These are phyloP conservation scores for Pleurotus ostreatus DNA, from an alignment of 768 basidiomycete genomes.

Conservation along the genomic window DNA sequence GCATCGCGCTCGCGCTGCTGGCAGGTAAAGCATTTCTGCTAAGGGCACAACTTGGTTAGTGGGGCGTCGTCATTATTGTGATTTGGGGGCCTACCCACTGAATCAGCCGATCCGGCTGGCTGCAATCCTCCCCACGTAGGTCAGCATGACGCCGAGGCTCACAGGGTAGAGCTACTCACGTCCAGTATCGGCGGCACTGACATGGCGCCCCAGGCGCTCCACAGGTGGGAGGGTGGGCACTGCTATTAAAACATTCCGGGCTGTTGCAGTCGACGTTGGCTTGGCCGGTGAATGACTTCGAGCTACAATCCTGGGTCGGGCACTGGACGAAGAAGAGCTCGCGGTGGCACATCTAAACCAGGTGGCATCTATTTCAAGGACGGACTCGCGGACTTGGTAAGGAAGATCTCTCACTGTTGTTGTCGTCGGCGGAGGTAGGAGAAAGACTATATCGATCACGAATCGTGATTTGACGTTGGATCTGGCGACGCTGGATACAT, in stretches of 20 bases:
- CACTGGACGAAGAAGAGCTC: constrained; percentile 49
- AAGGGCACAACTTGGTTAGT: constrained; percentile 11
- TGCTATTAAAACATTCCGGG: constrained; percentile 41
- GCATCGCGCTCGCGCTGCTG: no score
- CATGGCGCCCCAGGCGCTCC: constrained; percentile 26
- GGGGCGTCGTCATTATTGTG: neutral
- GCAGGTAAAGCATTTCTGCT: no score
- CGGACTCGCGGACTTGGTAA: constrained; percentile 20
- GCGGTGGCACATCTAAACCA: constrained; percentile 58
- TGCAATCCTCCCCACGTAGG: neutral
- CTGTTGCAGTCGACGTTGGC: constrained; percentile 51
- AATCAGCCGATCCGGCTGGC: constrained; percentile 49
- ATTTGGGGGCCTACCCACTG: constrained; percentile 32
- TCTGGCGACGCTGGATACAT: constrained; percentile 24
- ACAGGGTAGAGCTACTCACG: constrained; percentile 11
- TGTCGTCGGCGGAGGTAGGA: constrained; percentile 54
- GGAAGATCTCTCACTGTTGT: constrained; percentile 23
- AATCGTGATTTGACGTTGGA: constrained; percentile 32
- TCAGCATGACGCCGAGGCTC: neutral
- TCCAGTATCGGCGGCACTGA: constrained; percentile 55
- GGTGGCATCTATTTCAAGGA: constrained; percentile 15
- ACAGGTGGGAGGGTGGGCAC: constrained; percentile 46
- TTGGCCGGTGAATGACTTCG: constrained; percentile 41
- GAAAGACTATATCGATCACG: constrained; percentile 29
- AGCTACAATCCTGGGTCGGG: constrained; percentile 40